These are phyloP conservation scores for Lenzites betulinus DNA, from an alignment of 768 basidiomycete species.

Conservation along the genomic window DNA sequence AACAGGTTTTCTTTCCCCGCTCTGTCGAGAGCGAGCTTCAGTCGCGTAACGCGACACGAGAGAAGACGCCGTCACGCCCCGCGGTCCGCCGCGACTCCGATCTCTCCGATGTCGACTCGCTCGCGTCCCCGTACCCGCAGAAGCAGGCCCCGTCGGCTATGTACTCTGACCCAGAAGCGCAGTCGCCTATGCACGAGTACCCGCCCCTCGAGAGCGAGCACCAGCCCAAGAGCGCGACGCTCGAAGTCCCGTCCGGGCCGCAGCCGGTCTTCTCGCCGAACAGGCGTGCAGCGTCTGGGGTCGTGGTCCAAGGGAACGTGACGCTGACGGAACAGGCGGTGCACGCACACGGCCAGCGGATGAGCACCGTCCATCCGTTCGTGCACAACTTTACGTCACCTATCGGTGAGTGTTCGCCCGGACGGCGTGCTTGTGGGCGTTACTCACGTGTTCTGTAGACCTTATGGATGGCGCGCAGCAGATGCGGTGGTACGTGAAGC, in stretches of 20 bases:
- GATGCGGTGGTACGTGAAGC: conserved; percentile 19
- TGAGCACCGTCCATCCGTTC: conserved; percentile 44
- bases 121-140: conserved; percentile 2
- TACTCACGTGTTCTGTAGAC: not conserved
- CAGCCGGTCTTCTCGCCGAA: conserved; percentile 29
- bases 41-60: conserved; percentile 25
- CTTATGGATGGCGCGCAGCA: conserved; percentile 18
- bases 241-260: not conserved
- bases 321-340: conserved; percentile 46
- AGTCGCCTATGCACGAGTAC: conserved; percentile 1
- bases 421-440: not conserved
- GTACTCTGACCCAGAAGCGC: conserved; percentile 8
- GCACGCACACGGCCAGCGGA: conserved; percentile 41
- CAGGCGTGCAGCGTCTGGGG: conserved; percentile 26
- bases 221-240: not conserved
- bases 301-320: conserved; percentile 24
- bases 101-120: conserved; percentile 15
- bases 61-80: conserved; percentile 15
- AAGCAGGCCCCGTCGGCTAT: conserved; percentile 9
- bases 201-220: conserved; percentile 6
- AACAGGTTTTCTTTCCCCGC: conserved; percentile 83
- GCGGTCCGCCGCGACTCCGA: conserved; percentile 18
- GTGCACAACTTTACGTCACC: conserved; percentile 70
- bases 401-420: conserved; percentile 48
- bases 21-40: conserved; percentile 41